Base-by-base conservation (phyloP, 2,329 filamentous ascomycete species). In the Ceratocystis huliohia region DNA sequence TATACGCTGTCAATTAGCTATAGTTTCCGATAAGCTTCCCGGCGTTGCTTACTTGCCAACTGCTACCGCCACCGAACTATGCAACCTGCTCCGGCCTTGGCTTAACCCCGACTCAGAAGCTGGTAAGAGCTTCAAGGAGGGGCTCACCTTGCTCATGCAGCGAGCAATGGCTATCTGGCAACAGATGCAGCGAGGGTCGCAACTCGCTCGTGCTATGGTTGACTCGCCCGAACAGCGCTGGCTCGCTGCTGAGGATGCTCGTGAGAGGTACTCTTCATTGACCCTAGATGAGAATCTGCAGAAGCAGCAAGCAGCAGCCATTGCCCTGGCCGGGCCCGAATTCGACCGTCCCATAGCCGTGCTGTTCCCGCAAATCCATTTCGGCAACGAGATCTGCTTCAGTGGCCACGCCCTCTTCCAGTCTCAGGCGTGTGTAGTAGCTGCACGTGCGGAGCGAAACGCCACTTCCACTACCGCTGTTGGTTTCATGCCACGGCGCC, bases 151-250 rank as follows among this genome's bases (percentile, higher is more conserved):
- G 59, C 33, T 68, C 1, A 68, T 68, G 66, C 59, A 65, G 48
- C 66, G 66, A 3, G 66, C 66, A 28, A 65, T 65, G 61, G 61
- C 66, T 15, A 68, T 68, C 33, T 68, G 66, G 66, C 66, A 68
- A 61, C 66, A 68, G 61, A 68, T 68, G 66, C 66, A 68, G 45
- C 61, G 61, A n/a, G 66, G 66, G 48, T 68, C 66, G 17, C 64
- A 65, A 46, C 66, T 64, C 8, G 64, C 66, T 3, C 66, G 66
- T 30, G 66, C 66, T 15, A 28, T 63, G 22, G 30, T 59, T 22
- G 66, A 68, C 8, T 63, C 59, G 5, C 61, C 64, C 1, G 66
- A 63, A 48, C 66, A 68, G 22, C 66, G 65, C 48, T 68, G 66
- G 66, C 65, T 68, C 15, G 46, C 66, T n/a, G 20, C 64, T 2